Evolutionary conservation across 495 filamentous ascomycete species (phyloP), one percentile per base, ranked within the genome.

Genomic region (Penicillium canescens): DNA sequence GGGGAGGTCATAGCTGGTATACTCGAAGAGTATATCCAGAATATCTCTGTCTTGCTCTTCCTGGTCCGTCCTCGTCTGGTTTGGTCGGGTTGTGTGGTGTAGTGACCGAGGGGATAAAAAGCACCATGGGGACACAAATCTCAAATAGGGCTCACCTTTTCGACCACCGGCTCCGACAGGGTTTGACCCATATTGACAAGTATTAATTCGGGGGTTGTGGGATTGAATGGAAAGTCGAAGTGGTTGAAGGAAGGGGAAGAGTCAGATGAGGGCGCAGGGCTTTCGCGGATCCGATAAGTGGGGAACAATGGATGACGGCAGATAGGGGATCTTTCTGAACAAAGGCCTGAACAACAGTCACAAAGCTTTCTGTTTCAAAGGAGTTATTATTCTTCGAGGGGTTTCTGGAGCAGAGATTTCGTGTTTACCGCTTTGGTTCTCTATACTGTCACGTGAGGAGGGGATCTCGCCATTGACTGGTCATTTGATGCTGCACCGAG

Each of bases 121-220:
- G 53, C 28, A 31, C 56, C 57, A 54, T 52, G 42, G 43, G 45
- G 50, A 51, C 6, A 51, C 14, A 31, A 7, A 31, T 31, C 28
- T 31, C 28, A 31, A 9, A 31, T 31, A 9, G 28, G 28, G 28
- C 87, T 67, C 80, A 98, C 94, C 92, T 98, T 98, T 66, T 98
- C 94, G 59, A 96, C 88, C 63, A 98, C 93, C 46, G 94, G 94
- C 81, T 98, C 95, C 69, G 94, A 98, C 68, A 98, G 87, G 71
- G 94, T 98, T 83, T 98, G 94, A 84, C 94, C 94, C 94, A 98
- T 98, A 43, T 53, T 67, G 61, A 49, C 61, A 61, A 59, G 50
- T 54, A 65, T 62, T 62, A 55, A 59, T 54, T 56, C 26, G 43
- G 56, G 53, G 50, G 45, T 21, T 28, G 42, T 36, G 52, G 43